These are phyloP conservation scores for Paracoccidioides lutzii DNA, from an alignment of 2,329 filamentous ascomycete genomes.

Conservation along the genomic window DNA sequence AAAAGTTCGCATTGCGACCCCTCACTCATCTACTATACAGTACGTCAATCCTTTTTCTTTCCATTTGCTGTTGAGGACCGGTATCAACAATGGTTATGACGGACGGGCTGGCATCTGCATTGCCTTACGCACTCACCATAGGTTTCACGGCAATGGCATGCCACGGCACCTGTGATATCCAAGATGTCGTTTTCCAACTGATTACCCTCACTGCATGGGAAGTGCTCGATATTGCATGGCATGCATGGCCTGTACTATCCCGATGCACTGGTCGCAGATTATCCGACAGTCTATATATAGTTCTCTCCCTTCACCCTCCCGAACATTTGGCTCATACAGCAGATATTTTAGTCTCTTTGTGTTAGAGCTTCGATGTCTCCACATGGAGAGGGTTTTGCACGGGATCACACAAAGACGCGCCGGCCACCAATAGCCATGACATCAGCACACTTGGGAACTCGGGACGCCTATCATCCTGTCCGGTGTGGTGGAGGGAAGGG, in stretches of 20 bases:
- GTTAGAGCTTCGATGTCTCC: too few relatives aligned
- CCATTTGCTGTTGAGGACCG: constrained; percentile 18
- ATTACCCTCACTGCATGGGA: constrained; percentile 17
- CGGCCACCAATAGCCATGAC: too few relatives aligned
- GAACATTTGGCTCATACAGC: too few relatives aligned
- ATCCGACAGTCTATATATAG: constrained; percentile 10
- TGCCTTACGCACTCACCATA: constrained; percentile 13
- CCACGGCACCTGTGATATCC: constrained; percentile 15
- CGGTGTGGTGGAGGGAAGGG: too few relatives aligned
- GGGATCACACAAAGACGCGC: too few relatives aligned
- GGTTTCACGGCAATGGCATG: constrained; percentile 17
- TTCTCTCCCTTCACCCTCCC: too few relatives aligned
- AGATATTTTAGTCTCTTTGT: too few relatives aligned
- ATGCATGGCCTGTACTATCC: constrained; percentile 14
- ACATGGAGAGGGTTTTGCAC: too few relatives aligned
- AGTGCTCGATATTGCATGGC: constrained; percentile 13
- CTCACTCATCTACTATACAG: constrained; percentile 17
- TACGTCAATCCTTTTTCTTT: constrained; percentile 10
- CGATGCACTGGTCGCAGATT: constrained; percentile 16
- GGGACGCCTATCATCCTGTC: too few relatives aligned
- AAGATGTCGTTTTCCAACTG: constrained; percentile 14
- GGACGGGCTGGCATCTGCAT: constrained; percentile 17
- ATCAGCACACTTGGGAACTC: too few relatives aligned
- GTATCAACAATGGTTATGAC: constrained; percentile 19
- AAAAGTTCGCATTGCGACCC: constrained; percentile 18